Conservation (phyloP, 257 asterid genomes). For the Gynochthodes officinalis region DNA sequence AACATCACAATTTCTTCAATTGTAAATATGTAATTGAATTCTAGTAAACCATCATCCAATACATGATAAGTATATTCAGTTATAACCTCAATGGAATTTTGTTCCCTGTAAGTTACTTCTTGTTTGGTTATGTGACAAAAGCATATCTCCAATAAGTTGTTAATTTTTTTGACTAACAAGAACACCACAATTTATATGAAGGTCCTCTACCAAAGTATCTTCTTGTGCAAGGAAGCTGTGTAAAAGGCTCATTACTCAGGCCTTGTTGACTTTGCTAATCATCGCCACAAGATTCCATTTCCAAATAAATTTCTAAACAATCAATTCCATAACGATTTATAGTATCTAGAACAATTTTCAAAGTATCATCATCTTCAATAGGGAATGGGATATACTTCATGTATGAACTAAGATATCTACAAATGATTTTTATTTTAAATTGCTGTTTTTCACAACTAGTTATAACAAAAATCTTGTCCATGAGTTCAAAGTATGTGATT, state of each 20-base stretch:
- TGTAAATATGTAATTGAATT: background rate
- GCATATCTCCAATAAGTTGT: background rate
- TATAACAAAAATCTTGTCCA: background rate
- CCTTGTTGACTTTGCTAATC: too few relatives aligned
- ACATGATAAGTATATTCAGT: background rate
- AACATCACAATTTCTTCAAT: background rate
- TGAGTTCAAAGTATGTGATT: background rate
- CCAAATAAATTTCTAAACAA: constrained; percentile 2
- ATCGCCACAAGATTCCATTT: background rate
- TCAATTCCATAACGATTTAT: background rate
- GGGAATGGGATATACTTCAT: background rate
- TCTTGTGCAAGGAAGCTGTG: background rate
- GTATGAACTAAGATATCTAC: background rate
- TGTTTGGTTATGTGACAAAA: background rate
- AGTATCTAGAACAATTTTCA: background rate
- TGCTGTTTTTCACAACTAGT: background rate
- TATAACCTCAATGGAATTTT: background rate
- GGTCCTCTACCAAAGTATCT: background rate
- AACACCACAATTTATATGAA: background rate
- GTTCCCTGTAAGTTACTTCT: background rate
- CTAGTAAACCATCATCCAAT: background rate
- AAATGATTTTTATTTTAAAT: background rate
- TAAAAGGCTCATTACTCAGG: background rate
- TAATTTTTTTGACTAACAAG: background rate
- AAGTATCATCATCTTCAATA: background rate